Conservation (phyloP, 2,329 filamentous ascomycete genomes). For the Thelonectria blattea region DNA sequence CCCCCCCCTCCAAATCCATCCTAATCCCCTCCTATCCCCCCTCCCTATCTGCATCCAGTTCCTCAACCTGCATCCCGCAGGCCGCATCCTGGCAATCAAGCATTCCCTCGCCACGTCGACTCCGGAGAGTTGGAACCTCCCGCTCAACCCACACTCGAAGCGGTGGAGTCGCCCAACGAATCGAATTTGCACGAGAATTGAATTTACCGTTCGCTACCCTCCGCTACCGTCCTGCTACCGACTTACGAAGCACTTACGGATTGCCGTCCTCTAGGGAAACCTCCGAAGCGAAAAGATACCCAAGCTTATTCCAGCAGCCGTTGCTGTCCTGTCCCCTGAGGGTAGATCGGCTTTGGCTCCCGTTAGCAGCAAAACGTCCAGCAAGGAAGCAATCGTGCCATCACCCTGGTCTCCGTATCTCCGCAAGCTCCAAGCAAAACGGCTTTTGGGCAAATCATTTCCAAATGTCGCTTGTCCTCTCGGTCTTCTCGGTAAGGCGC, state of each 20-base stretch:
- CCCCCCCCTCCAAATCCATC: neutral
- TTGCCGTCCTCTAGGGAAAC: too few relatives aligned
- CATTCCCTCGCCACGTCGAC: constrained; percentile 18
- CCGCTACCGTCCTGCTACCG: neutral
- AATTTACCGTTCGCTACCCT: neutral
- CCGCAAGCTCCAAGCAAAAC: constrained; percentile 3
- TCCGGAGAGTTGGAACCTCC: constrained; percentile 22
- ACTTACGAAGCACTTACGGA: neutral
- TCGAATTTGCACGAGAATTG: neutral
- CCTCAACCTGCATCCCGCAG: constrained; percentile 18
- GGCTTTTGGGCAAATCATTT: neutral
- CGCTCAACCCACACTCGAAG: constrained; percentile 15
- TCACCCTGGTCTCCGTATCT: constrained; percentile 3
- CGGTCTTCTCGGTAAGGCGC: neutral
- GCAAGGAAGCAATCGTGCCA: neutral
- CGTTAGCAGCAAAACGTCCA: constrained; percentile 5
- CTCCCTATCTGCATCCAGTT: constrained; percentile 3
- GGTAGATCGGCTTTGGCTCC: constrained; percentile 4
- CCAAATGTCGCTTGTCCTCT: constrained; percentile 19
- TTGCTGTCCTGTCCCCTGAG: constrained; percentile 4
- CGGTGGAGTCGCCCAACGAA: constrained; percentile 8
- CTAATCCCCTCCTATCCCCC: neutral
- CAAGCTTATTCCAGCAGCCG: constrained; percentile 7
- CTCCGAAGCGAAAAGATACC: neutral
- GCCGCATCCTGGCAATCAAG: constrained; percentile 15